Percentiles rank a stretch among this genome's conserved stretches.
Conservation (phyloP, 139 green algal species). For the Cymbomonas tetramitiformis region DNA sequence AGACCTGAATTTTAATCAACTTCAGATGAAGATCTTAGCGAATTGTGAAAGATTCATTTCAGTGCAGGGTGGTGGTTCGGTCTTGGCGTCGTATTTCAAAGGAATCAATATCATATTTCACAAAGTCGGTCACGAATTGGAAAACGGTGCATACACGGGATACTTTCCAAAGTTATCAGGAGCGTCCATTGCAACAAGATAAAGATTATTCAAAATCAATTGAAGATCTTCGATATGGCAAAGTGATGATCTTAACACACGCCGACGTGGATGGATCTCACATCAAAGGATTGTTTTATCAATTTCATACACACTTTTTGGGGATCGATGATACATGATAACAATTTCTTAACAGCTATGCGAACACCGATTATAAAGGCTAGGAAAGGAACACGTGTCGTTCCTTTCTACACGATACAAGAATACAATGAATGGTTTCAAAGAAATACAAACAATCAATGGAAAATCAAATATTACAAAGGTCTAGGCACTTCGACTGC, state of each 20-base stretch:
- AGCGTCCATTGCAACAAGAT: too few species aligned
- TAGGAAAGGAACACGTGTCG: constrained; percentile 51
- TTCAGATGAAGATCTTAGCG: too few species aligned
- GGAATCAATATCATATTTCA: too few species aligned
- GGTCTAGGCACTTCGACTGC: constrained; percentile 85
- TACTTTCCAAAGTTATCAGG: too few species aligned
- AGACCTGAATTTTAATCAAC: too few species aligned
- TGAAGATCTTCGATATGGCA: constrained; percentile 92
- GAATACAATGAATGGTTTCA: constrained; percentile 94
- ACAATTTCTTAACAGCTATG: constrained; percentile 91
- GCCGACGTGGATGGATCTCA: constrained; percentile 88
- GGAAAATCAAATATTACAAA: constrained; percentile 98
- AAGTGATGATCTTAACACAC: constrained; percentile 99
- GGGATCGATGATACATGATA: constrained; percentile 79
- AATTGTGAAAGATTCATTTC: too few species aligned
- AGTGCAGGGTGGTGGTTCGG: too few species aligned
- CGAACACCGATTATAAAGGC: constrained; percentile 98
- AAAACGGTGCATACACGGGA: too few species aligned
- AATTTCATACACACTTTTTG: constrained; percentile 98
- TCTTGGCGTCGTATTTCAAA: too few species aligned
- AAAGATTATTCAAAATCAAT: too few species aligned
- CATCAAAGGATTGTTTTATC: constrained; percentile 99
- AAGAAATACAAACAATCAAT: too few species aligned
- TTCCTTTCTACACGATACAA: constrained; percentile 90
- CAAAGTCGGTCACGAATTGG: too few species aligned